Evolutionary conservation across 179 eudicot species (phyloP), one percentile per base, ranked within the genome.

Genomic region (Heliamphora pulchella): DNA sequence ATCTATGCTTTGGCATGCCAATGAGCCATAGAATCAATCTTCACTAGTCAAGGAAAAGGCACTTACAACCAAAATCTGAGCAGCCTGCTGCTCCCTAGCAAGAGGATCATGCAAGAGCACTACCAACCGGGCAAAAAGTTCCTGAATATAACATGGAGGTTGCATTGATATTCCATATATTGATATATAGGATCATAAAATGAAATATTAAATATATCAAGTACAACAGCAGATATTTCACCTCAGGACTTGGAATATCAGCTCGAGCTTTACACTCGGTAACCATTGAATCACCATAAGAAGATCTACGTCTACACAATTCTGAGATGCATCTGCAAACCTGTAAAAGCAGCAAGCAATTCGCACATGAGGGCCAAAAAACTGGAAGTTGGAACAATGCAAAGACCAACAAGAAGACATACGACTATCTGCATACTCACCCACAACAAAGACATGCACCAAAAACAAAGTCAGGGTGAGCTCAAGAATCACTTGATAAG

Each of bases 301-400:
- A 82, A 79, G 88, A 83, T 85, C 91, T 91, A 70, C 84, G 88
- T 85, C 91, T 86, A 87, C 92, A 96, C 82, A 96, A 83, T 85
- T 96, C 99, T 58, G 99, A 88, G 83, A 96, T 91, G 91, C 99
- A 96, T 89, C 96, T 92, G 89, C 99, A 96, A 79, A 96, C 95
- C 99, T 96, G 85, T 72, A 81, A 78, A 83, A 69, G 61, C 41
- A 75, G 53, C 50, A 43, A 75, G 57, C 50, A 31, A 15, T 22
- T 78, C 43, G 22, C 5, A 64, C 59, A 59, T 68, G 8, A 44
- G 51, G 15, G 41, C 54, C n/a, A 75, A 14, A 8, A 59, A n/a
- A 54, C 10, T 8, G 15, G 0, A 54, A 0, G n/a, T n/a, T 51
- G 50, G n/a, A 15, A 51, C 7, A 63, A 48, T 50, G 80, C 72